A percentile compares a stretch with the other conserved stretches of the same genome.
Conservation (phyloP, 2,329 filamentous ascomycete species). For the Xylaria arbuscula region DNA sequence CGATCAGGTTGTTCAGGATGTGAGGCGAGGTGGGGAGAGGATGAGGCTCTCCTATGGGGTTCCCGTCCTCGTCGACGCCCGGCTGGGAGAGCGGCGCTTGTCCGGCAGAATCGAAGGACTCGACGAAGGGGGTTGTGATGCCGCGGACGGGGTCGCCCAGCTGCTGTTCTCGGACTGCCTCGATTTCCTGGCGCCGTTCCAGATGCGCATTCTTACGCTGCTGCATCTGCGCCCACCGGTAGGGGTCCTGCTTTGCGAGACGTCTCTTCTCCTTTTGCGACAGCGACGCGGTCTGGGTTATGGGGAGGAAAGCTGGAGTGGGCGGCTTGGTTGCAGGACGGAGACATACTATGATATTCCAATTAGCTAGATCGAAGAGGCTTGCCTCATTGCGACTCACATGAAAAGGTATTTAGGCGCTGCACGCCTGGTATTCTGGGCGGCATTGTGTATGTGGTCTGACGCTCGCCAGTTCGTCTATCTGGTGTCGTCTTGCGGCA, state of each 20-base stretch:
- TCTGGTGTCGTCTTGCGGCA: slow-evolving; percentile 6
- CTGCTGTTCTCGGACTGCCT: slow-evolving; percentile 70
- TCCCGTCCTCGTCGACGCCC: slow-evolving; percentile 56
- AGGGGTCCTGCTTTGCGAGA: slow-evolving; percentile 80
- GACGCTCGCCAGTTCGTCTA: slow-evolving; percentile 19
- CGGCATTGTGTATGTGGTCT: slow-evolving; percentile 65
- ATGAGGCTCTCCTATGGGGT: slow-evolving; percentile 53
- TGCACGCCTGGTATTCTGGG: slow-evolving; percentile 72
- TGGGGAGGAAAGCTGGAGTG: slow-evolving; percentile 66
- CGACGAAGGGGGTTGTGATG: slow-evolving; percentile 81
- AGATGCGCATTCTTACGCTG: slow-evolving; percentile 87
- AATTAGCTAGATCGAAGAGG: slow-evolving; percentile 12
- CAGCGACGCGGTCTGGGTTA: slow-evolving; percentile 71
- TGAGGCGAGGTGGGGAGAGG: slow-evolving; percentile 60
- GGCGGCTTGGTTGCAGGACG: slow-evolving; percentile 62
- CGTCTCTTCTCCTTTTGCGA: slow-evolving; percentile 72
- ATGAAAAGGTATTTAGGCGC: slow-evolving; percentile 68
- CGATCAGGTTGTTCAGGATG: slow-evolving; percentile 81
- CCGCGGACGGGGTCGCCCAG: slow-evolving; percentile 85
- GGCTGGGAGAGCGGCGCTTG: slow-evolving; percentile 56
- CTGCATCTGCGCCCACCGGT: slow-evolving; percentile 81
- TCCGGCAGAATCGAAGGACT: slow-evolving; percentile 78
- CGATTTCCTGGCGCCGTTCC: slow-evolving; percentile 76
- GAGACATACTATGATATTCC: slow-evolving; percentile 64
- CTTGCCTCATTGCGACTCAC: slow-evolving; percentile 58